phyloP scores from a whole-genome alignment of 78 protist genomes.

The Blattamonas nauphoetae region DNA sequence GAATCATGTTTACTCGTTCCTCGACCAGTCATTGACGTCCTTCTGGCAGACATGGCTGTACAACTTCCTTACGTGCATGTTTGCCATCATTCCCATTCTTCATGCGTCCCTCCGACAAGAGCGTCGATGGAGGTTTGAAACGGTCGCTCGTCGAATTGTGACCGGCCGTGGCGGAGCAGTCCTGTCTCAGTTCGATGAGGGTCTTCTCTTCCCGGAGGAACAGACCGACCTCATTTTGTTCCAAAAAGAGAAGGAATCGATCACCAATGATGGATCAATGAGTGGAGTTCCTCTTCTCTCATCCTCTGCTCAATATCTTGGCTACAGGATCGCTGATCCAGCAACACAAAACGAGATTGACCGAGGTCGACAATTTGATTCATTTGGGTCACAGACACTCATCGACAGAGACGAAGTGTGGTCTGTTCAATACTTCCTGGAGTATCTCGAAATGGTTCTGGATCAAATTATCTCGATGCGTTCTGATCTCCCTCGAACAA shows the following conservation, averaged over 20 bases:
- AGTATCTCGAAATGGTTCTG: background rate
- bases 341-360: too few relatives aligned
- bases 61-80: background rate
- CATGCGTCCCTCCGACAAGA: background rate
- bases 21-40: background rate
- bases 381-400: background rate
- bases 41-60: background rate
- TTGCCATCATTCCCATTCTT: background rate
- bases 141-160: background rate
- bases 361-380: too few relatives aligned
- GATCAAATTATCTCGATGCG: background rate
- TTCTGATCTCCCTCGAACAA: background rate
- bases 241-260: too few relatives aligned
- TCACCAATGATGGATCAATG: too few relatives aligned
- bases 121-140: background rate
- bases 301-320: too few relatives aligned
- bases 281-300: too few relatives aligned
- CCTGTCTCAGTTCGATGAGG: background rate
- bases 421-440: background rate
- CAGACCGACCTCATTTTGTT: background rate
- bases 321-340: too few relatives aligned
- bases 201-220: background rate
- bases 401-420: background rate
- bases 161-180: background rate
- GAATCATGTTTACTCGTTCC: background rate